phyloP scores from a whole-genome alignment of 176 grass and related monocot species.

The Zea mays region DNA sequence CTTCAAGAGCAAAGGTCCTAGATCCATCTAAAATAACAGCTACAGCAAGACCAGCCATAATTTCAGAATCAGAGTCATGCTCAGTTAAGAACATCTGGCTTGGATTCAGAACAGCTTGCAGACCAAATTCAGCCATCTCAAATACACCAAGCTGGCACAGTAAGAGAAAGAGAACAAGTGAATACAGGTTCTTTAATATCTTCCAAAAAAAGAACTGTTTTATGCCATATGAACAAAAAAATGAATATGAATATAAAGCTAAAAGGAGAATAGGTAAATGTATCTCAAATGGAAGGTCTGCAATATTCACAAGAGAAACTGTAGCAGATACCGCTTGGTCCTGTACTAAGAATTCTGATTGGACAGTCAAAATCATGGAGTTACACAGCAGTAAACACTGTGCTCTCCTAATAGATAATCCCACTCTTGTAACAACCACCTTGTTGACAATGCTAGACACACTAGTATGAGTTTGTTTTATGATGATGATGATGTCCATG shows the following conservation, averaged over 20 bases:
- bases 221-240: background rate
- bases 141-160: conserved; percentile 85
- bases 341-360: background rate
- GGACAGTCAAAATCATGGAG: background rate
- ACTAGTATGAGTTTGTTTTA: background rate
- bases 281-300: conserved; percentile 3
- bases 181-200: conserved; percentile 20
- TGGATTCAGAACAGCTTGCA: conserved; percentile 84
- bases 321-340: background rate
- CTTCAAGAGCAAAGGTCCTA: conserved; percentile 78
- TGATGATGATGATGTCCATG: background rate
- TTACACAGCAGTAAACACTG: background rate
- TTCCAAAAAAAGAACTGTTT: conserved; percentile 23
- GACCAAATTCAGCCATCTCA: conserved; percentile 82
- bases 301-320: background rate
- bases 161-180: conserved; percentile 22
- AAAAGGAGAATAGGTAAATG: conserved; percentile 11
- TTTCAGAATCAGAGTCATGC: conserved; percentile 70
- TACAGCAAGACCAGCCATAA: conserved; percentile 85
- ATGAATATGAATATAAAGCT: background rate
- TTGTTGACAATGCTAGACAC: background rate
- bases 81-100: conserved; percentile 91
- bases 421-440: background rate
- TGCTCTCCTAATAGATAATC: background rate
- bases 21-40: conserved; percentile 90